Conservation (phyloP, 2,329 filamentous ascomycete genomes). For the Cordyceps fumosorosea region DNA sequence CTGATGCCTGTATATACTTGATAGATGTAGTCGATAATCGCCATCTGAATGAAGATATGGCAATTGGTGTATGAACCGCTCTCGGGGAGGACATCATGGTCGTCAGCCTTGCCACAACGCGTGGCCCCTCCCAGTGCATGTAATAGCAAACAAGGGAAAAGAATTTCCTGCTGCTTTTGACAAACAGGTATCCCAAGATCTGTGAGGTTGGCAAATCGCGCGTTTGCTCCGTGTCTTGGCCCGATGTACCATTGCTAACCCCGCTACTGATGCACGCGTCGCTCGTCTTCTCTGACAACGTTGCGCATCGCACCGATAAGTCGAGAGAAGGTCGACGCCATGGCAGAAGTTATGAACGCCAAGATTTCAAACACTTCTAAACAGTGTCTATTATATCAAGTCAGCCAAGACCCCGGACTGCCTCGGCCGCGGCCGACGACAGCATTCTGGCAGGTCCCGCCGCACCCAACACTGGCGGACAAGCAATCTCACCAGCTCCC, state of each 20-base stretch:
- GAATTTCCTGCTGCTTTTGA: background rate
- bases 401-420: constrained; percentile 19
- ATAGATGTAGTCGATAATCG: background rate
- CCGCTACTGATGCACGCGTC: background rate
- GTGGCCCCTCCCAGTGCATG: no score
- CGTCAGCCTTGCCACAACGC: no score
- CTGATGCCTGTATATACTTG: background rate
- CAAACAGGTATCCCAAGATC: background rate
- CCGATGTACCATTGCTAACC: background rate
- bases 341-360: background rate
- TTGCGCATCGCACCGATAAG: background rate
- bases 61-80: no score
- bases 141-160: background rate
- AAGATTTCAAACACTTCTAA: background rate
- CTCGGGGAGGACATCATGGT: no score
- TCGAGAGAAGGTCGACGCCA: background rate
- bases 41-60: no score
- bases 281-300: background rate
- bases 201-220: background rate
- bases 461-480: constrained; percentile 18
- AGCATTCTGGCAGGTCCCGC: constrained; percentile 22
- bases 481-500: constrained; percentile 20
- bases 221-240: background rate
- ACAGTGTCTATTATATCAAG: background rate
- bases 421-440: constrained; percentile 20